These are phyloP conservation scores for Nothophaeocryptopus gaeumannii DNA, from an alignment of 2,329 filamentous ascomycete species.

Conservation along the genomic window DNA sequence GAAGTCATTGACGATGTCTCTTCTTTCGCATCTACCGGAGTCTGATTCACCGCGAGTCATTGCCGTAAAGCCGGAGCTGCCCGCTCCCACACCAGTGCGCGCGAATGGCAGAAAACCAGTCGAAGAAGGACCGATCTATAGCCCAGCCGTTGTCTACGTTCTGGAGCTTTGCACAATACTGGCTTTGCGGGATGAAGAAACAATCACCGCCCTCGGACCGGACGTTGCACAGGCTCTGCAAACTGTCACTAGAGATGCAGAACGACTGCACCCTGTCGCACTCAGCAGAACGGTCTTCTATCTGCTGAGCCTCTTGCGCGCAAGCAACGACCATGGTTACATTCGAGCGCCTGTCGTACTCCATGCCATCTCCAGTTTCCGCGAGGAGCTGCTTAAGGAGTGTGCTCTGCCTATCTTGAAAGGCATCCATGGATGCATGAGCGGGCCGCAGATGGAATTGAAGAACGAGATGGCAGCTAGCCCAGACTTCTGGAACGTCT, in stretches of 20 bases:
- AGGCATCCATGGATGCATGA: slow-evolving; percentile 76
- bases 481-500: slow-evolving; percentile 92
- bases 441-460: slow-evolving; percentile 66
- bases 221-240: slow-evolving; percentile 78
- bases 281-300: slow-evolving; percentile 85
- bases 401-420: slow-evolving; percentile 73
- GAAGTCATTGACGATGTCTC: slow-evolving; percentile 63
- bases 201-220: slow-evolving; percentile 71
- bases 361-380: slow-evolving; percentile 85
- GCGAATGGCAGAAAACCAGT: slow-evolving; percentile 58
- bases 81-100: slow-evolving; percentile 57
- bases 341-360: slow-evolving; percentile 88
- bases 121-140: slow-evolving; percentile 65
- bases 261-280: slow-evolving; percentile 76
- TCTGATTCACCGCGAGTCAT: slow-evolving; percentile 74
- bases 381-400: slow-evolving; percentile 71
- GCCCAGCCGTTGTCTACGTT: slow-evolving; percentile 84
- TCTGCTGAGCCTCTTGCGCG: slow-evolving; percentile 73
- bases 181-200: slow-evolving; percentile 70
- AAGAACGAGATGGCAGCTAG: slow-evolving; percentile 93
- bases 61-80: slow-evolving; percentile 81
- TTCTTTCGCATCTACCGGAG: slow-evolving; percentile 84
- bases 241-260: slow-evolving; percentile 73
- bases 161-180: slow-evolving; percentile 85
- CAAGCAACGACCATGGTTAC: slow-evolving; percentile 87